Conservation (phyloP, 2,329 filamentous ascomycete genomes). For the Dactylellina leptospora region DNA sequence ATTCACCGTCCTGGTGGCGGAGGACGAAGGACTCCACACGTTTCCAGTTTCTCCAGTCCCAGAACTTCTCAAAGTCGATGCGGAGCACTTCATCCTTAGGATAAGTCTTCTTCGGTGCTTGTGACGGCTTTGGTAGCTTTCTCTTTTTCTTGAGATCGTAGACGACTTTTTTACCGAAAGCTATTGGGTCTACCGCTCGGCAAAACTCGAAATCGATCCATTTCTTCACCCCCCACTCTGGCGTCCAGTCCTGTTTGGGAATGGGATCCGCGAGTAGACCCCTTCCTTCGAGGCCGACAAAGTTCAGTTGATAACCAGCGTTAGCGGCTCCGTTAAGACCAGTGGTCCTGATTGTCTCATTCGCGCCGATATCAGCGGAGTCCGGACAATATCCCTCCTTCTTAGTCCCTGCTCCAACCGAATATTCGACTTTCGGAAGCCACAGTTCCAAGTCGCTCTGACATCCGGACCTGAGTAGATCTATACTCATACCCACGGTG, state of each 20-base stretch:
- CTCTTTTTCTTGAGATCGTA: slow-evolving; percentile 3
- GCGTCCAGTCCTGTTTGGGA: slow-evolving; percentile 10
- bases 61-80: slow-evolving; percentile 11
- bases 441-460: slow-evolving; percentile 10
- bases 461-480: neutral
- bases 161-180: neutral
- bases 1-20: slow-evolving; percentile 2
- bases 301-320: slow-evolving; percentile 11
- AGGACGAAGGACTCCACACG: slow-evolving; percentile 4
- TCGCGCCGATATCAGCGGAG: neutral
- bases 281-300: slow-evolving; percentile 1
- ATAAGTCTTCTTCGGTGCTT: neutral
- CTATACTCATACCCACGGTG: neutral
- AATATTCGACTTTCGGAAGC: slow-evolving; percentile 13
- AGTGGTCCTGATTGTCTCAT: too few relatives aligned
- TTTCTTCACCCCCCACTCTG: slow-evolving; percentile 3
- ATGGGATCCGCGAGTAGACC: slow-evolving; percentile 1
- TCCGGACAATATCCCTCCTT: slow-evolving; percentile 3
- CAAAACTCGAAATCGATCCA: neutral
- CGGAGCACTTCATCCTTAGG: neutral
- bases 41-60: neutral
- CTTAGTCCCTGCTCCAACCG: neutral
- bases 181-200: neutral
- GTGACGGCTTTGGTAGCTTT: neutral
- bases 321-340: slow-evolving; percentile 6